Base-by-base conservation (phyloP, 1,139 yeast species). In the Suhomyces maxii region DNA sequence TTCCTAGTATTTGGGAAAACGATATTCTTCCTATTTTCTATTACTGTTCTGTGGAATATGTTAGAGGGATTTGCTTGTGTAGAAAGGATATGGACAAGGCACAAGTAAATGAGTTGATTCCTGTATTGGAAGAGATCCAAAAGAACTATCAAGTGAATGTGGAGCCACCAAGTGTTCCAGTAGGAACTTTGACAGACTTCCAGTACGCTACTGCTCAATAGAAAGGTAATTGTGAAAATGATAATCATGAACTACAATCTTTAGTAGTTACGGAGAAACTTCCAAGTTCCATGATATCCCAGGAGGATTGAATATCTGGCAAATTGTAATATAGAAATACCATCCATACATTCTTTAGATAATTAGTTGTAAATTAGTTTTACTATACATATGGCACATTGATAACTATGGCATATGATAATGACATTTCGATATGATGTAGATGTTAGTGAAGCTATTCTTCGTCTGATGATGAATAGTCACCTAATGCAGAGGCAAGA, bases 31-130 rank as follows among this genome's bases (percentile, higher is more conserved):
- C 71, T 5, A 76, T 78, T 23, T 89, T 84, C 65, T 80, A 83
- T 57, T 83, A 82, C 56, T 79, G 90, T 54, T 83, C 95, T 7
- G 71, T 80, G 6, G 84, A 79, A 45, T 84, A 88, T 60, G 76
- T 91, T 53, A 82, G 80, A 47, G 80, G 79, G 0, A 60, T 71
- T 8, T 69, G 74, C 41, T 56, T 68, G 49, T 75, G 80, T 53
- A 63, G 79, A 35, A 75, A 75, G 56, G 80, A 76, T 53, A 63
- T 71, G 67, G 79, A 74, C 42, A 63, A 64, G 53, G 50, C 57
- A 11, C 62, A 60, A 42, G 65, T 72, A 3, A 64, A 60, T 40
- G 58, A 57, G 25, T 61, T 76, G 52, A 54, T 71, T 3, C 61
- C 61, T 11, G 57, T 60, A 25, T 63, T 75, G 48, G 58, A 55